phyloP scores from a whole-genome alignment of 179 eudicot genomes.

The Kewa caespitosa region DNA sequence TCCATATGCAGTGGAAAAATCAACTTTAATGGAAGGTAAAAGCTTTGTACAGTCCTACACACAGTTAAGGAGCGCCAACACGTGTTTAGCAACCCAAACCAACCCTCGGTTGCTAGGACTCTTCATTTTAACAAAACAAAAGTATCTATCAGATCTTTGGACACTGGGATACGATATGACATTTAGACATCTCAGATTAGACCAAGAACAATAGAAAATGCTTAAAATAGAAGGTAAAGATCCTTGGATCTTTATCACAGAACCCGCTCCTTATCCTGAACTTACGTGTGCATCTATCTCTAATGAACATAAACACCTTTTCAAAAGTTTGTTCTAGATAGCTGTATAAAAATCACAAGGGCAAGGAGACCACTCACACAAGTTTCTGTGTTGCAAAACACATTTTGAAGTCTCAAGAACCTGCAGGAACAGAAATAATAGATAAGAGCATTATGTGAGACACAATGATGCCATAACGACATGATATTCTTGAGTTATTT shows the following conservation, averaged over 20 bases:
- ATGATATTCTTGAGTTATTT: neutral
- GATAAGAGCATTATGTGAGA: constrained; percentile 9
- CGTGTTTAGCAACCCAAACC: too few species aligned
- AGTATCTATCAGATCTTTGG: too few species aligned
- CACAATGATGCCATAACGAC: neutral
- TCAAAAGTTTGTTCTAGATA: neutral
- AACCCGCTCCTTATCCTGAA: too few species aligned
- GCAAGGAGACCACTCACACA: constrained; percentile 60
- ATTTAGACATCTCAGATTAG: too few species aligned
- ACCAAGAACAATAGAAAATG: neutral
- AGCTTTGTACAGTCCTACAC: too few species aligned
- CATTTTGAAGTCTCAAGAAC: constrained; percentile 78
- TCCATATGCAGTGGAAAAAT: too few species aligned
- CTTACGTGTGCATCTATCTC: neutral
- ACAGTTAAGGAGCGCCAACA: too few species aligned
- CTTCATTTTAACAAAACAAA: too few species aligned
- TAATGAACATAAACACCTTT: neutral
- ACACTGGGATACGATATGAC: too few species aligned
- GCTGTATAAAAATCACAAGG: constrained; percentile 6
- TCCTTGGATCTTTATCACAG: neutral
- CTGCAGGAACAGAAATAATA: constrained; percentile 45
- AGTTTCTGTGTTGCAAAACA: constrained; percentile 61
- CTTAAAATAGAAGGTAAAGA: neutral
- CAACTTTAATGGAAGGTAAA: too few species aligned
- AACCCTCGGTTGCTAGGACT: too few species aligned